A percentile compares a stretch with the other conserved stretches of the same genome.
Evolutionary conservation across 345 rosid genomes (phyloP).

Genomic region (Pelargonium nanum): DNA sequence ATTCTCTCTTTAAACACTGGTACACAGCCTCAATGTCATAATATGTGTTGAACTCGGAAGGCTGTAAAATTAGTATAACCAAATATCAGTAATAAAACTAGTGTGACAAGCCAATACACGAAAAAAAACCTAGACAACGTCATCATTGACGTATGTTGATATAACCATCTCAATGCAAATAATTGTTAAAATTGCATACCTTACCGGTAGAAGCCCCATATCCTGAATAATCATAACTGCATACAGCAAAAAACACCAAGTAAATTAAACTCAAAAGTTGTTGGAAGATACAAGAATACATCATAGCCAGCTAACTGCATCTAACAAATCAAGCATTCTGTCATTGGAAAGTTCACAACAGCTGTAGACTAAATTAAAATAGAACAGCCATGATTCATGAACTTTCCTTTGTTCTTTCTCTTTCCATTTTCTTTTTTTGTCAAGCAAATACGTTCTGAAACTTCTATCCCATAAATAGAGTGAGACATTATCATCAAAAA

Average conservation of each 20-base stretch:
- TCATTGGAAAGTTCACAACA: background rate
- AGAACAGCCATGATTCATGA: too few species aligned
- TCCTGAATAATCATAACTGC: constrained; percentile 99
- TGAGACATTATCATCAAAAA: too few species aligned
- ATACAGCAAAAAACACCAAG: background rate
- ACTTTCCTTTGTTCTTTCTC: too few species aligned
- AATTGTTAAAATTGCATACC: constrained; percentile 29
- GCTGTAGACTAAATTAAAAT: background rate
- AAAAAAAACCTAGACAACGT: too few species aligned
- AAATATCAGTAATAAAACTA: background rate
- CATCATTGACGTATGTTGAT: background rate
- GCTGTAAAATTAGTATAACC: constrained; percentile 30
- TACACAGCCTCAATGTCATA: constrained; percentile 85
- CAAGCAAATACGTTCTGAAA: background rate
- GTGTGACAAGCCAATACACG: background rate
- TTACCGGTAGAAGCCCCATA: constrained; percentile 97
- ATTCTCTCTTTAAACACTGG: constrained; percentile 64
- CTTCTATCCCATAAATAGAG: too few species aligned
- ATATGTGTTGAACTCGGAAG: constrained; percentile 88
- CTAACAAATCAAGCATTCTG: background rate
- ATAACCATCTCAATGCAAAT: background rate
- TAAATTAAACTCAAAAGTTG: too few species aligned
- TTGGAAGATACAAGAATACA: too few species aligned
- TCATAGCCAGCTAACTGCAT: background rate
- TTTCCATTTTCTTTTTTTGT: too few species aligned